phyloP scores from a whole-genome alignment of 257 asterid genomes.

The Penstemon davidsonii region DNA sequence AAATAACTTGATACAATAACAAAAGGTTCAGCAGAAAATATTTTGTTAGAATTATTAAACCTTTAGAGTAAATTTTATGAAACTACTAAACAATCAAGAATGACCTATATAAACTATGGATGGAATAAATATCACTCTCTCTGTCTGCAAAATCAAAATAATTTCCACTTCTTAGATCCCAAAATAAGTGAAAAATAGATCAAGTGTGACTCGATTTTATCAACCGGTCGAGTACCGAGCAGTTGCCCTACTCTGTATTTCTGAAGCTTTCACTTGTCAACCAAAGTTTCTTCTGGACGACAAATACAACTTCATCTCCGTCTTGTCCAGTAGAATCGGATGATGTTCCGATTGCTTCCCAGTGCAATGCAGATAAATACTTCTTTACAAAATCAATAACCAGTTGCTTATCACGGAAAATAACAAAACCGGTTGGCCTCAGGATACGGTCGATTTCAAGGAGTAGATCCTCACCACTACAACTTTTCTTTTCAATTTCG shows the following conservation, averaged over 20 bases:
- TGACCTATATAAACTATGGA: slow-evolving; percentile 44
- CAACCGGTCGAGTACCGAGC: slow-evolving; percentile 4
- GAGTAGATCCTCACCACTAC: slow-evolving; percentile 91
- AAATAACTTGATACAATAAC: too few species aligned
- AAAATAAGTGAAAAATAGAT: slow-evolving; percentile 28
- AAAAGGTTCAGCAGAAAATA: too few species aligned
- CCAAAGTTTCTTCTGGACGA: slow-evolving; percentile 86
- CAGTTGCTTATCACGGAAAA: slow-evolving; percentile 65
- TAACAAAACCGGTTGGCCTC: slow-evolving; percentile 85
- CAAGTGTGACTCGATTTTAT: slow-evolving; percentile 16
- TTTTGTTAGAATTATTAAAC: slow-evolving; percentile 17
- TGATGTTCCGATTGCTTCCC: slow-evolving; percentile 69
- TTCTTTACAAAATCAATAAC: slow-evolving; percentile 81
- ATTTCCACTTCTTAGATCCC: slow-evolving; percentile 45
- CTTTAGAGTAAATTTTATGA: slow-evolving; percentile 19
- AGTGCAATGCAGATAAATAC: slow-evolving; percentile 72
- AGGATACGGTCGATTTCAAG: slow-evolving; percentile 91
- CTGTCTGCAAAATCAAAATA: slow-evolving; percentile 40
- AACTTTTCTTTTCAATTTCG: slow-evolving; percentile 87
- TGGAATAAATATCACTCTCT: slow-evolving; percentile 29
- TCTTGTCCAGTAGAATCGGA: slow-evolving; percentile 57
- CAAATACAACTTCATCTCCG: slow-evolving; percentile 59
- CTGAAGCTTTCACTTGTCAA: slow-evolving; percentile 83
- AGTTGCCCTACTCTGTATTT: slow-evolving; percentile 51
- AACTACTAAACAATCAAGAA: slow-evolving; percentile 41